phyloP scores from a whole-genome alignment of 148 eudicot species.

The Cornus controversa region DNA sequence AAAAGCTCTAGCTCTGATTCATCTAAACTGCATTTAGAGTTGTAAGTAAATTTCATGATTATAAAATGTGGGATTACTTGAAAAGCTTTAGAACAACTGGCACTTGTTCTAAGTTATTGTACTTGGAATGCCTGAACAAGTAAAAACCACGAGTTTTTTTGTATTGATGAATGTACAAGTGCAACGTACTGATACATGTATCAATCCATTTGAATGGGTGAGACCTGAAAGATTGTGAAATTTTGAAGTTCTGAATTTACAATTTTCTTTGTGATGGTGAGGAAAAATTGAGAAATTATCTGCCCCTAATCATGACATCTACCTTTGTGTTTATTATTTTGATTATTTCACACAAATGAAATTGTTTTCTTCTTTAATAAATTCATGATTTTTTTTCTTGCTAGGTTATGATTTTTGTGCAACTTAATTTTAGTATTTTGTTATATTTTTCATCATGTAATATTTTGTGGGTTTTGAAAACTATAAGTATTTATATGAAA shows the following conservation, averaged over 20 bases:
- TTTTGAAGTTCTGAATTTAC: background rate
- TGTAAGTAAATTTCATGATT: slow-evolving; percentile 20
- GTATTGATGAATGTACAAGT: background rate
- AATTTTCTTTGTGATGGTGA: background rate
- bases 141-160: background rate
- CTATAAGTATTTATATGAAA: too few relatives aligned
- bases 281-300: too few relatives aligned
- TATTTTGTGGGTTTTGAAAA: too few relatives aligned
- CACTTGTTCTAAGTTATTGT: background rate
- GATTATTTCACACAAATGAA: too few relatives aligned
- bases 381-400: too few relatives aligned
- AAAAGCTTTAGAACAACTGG: background rate
- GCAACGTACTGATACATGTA: too few relatives aligned
- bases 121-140: background rate
- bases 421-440: too few relatives aligned
- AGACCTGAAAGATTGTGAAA: background rate
- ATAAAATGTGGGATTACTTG: background rate
- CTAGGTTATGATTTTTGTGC: too few relatives aligned
- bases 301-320: too few relatives aligned
- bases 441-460: too few relatives aligned
- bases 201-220: background rate
- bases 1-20: slow-evolving; percentile 28
- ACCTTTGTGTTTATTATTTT: too few relatives aligned
- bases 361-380: too few relatives aligned
- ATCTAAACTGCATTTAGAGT: slow-evolving; percentile 32